Evolutionary conservation across 495 filamentous ascomycete species (phyloP).

Genomic region (Cladorrhinum samala): DNA sequence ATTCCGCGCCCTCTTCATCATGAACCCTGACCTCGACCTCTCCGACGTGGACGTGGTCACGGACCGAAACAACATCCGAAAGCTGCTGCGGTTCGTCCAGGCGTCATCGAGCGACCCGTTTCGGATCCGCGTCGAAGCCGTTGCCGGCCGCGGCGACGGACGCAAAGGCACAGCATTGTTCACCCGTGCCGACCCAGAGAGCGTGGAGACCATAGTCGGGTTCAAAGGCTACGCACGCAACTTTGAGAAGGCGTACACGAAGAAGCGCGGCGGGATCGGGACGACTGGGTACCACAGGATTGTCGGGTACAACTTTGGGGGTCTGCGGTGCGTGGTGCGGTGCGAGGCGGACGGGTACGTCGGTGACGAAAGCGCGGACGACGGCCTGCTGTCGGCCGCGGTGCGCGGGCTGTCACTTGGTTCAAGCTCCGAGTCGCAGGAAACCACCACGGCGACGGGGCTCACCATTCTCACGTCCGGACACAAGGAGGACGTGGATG

Average conservation of each 20-base stretch:
- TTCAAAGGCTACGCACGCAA: constrained; percentile 43
- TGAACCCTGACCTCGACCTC: constrained; percentile 40
- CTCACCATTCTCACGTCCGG: constrained; percentile 29
- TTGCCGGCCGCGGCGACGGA: constrained; percentile 13
- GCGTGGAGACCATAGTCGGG: constrained; percentile 27
- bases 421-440: neutral
- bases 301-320: constrained; percentile 40
- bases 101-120: constrained; percentile 30
- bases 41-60: constrained; percentile 40
- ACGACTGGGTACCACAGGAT: constrained; percentile 47
- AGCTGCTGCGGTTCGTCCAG: constrained; percentile 44
- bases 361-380: neutral
- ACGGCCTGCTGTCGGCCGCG: neutral
- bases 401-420: neutral
- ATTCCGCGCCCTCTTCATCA: constrained; percentile 42
- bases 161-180: constrained; percentile 34
- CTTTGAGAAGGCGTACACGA: constrained; percentile 47
- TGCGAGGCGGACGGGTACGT: constrained; percentile 45
- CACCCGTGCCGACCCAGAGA: constrained; percentile 32
- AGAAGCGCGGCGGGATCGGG: constrained; percentile 21
- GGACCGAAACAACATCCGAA: constrained; percentile 49
- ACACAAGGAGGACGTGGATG: constrained; percentile 7
- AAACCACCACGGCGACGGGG: constrained; percentile 14
- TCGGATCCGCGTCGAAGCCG: constrained; percentile 40
- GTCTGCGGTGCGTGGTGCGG: constrained; percentile 40